Evolutionary conservation across 306 rosid genomes (phyloP), one percentile per base, ranked within the genome.

Genomic region (Trifolium pratense): DNA sequence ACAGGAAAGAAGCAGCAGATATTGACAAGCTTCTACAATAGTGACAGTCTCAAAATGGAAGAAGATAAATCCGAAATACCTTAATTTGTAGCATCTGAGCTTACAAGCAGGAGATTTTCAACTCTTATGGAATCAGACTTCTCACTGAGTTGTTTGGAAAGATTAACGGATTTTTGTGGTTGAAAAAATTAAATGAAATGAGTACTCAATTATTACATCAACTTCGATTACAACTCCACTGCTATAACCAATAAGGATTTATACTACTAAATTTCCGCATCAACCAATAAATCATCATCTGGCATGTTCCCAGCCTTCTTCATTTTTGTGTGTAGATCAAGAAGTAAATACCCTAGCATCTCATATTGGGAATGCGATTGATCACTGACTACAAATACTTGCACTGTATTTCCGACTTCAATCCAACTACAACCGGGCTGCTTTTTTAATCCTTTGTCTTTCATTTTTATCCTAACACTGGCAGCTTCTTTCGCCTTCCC

Each of bases 351-450:
- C 25, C 36, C 57, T 42, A 84, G 71, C 17, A 2, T 57, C 64
- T 73, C 75, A 39, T 39, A 63, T 48, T 68, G 78, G 48, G 72
- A 73, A 80, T 80, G 78, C 9, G 84, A 77, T 48, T 31, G 68
- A 61, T 84, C 85, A 77, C 84, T 71, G n/a, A 73, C 85, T 48
- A 84, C 80, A 77, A 84, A 84, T 56, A 84, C 82, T 60, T 80
- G 75, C 71, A 84, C 82, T 48, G 65, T 29, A 56, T 77, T 84
- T 51, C 82, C 77, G 20, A 84, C 69, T 77, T 84, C 85, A 48
- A 84, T 77, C 87, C 87, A 84, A 77, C 87, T 84, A 77, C 87
- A 84, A 49, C 87, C 87, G 10, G 87, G 87, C 68, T 77, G 84
- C 43, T 84, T 84, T 68, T 84, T 84, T 58, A 84, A 63, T 6